Evolutionary conservation across 257 asterid genomes (phyloP).

Genomic region (Primulina tabacum): DNA sequence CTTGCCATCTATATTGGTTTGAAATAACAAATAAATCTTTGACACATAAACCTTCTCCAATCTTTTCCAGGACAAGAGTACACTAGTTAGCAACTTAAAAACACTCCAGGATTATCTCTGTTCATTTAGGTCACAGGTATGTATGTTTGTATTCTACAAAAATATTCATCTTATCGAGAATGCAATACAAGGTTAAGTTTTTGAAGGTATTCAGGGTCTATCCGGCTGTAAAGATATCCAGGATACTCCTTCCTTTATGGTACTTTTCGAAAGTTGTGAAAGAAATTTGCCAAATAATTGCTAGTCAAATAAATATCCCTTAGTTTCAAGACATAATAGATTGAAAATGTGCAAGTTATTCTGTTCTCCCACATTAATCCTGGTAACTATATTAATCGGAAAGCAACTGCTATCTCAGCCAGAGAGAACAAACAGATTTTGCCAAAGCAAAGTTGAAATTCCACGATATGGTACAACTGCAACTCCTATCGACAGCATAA

Average conservation of each 20-base stretch:
- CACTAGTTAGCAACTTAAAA: slow-evolving; percentile 73
- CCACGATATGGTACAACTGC: background rate
- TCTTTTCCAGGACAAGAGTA: slow-evolving; percentile 77
- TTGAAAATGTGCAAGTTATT: slow-evolving; percentile 8
- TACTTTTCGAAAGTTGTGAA: background rate
- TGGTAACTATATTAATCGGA: background rate
- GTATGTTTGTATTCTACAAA: slow-evolving; percentile 15
- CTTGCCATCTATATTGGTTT: slow-evolving; percentile 18
- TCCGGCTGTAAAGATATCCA: slow-evolving; percentile 10
- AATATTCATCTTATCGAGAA: background rate
- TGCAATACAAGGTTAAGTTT: background rate
- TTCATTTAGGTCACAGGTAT: slow-evolving; percentile 86
- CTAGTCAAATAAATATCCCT: slow-evolving; percentile 4
- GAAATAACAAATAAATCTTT: slow-evolving; percentile 19
- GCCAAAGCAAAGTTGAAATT: no score
- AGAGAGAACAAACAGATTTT: background rate
- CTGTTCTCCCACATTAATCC: slow-evolving; percentile 11
- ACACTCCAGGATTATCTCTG: slow-evolving; percentile 91
- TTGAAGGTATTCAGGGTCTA: slow-evolving; percentile 8
- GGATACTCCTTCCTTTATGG: slow-evolving; percentile 12
- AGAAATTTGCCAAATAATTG: slow-evolving; percentile 4
- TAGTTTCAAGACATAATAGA: background rate
- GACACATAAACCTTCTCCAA: slow-evolving; percentile 18
- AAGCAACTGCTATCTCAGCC: slow-evolving; percentile 4
- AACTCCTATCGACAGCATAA: background rate